A percentile compares a stretch with the other conserved stretches of the same genome.
Conservation (phyloP, 2,329 filamentous ascomycete genomes). For the Trichoderma endophyticum region DNA sequence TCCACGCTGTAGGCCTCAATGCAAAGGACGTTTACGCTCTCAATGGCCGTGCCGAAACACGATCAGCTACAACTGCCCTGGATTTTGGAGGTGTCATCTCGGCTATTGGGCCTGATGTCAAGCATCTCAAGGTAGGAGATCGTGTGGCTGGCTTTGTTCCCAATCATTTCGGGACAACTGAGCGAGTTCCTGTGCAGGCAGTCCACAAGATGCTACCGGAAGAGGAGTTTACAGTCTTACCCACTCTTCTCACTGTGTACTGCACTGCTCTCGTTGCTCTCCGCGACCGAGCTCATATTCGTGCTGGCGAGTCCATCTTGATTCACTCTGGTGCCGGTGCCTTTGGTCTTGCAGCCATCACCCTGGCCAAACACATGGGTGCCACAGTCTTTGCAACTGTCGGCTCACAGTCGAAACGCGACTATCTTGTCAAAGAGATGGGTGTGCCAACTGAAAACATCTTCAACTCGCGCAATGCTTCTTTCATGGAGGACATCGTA, state of each 20-base stretch:
- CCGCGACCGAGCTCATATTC: conserved; percentile 25
- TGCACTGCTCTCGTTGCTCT: conserved; percentile 21
- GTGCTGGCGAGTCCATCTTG: conserved; percentile 23
- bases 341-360: conserved; percentile 24
- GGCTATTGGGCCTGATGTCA: conserved; percentile 21
- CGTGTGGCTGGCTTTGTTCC: conserved; percentile 27
- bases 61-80: conserved; percentile 25
- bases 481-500: conserved; percentile 26
- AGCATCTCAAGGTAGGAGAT: conserved; percentile 26
- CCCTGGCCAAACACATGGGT: conserved; percentile 19
- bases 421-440: conserved; percentile 27
- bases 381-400: conserved; percentile 32
- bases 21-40: conserved; percentile 29
- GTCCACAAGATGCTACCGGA: conserved; percentile 30
- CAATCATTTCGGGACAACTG: conserved; percentile 25
- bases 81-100: conserved; percentile 29
- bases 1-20: conserved; percentile 23
- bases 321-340: conserved; percentile 25
- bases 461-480: conserved; percentile 26
- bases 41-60: conserved; percentile 30
- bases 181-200: conserved; percentile 15
- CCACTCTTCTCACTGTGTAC: conserved; percentile 20
- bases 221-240: conserved; percentile 23
- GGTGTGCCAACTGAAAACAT: conserved; percentile 30
- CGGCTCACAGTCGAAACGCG: conserved; percentile 26